These are phyloP conservation scores for Aureobasidium sp. DNA, from an alignment of 2,329 filamentous ascomycete genomes.

Conservation along the genomic window DNA sequence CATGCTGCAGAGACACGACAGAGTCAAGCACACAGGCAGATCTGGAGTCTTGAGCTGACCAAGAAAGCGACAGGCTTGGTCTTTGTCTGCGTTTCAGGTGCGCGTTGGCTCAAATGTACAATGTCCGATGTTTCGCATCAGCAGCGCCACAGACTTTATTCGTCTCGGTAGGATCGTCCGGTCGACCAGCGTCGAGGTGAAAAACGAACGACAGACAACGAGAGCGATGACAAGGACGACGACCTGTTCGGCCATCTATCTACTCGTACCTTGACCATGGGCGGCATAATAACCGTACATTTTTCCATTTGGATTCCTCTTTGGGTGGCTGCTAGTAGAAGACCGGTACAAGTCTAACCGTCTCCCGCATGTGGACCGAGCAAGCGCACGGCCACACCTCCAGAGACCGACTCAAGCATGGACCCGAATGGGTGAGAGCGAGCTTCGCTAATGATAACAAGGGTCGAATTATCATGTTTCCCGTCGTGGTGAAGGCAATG, in stretches of 20 bases:
- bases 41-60: neutral
- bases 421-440: no score
- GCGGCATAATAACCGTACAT: neutral
- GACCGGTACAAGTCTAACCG: constrained; percentile 4
- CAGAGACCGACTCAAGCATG: no score
- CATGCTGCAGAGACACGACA: neutral
- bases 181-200: neutral
- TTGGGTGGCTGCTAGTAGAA: neutral
- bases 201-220: neutral
- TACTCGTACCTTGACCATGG: neutral
- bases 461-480: no score
- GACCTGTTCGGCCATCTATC: neutral
- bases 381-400: no score
- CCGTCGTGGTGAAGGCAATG: no score
- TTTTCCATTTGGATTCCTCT: neutral
- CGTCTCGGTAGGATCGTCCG: neutral
- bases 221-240: neutral
- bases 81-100: constrained; percentile 1
- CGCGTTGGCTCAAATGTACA: neutral
- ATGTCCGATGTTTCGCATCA: neutral
- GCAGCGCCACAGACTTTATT: neutral
- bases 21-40: neutral
- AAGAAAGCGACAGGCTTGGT: neutral
- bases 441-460: no score
- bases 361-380: neutral